phyloP scores from a whole-genome alignment of 106 monocot genomes.

The Acorus calamus region DNA sequence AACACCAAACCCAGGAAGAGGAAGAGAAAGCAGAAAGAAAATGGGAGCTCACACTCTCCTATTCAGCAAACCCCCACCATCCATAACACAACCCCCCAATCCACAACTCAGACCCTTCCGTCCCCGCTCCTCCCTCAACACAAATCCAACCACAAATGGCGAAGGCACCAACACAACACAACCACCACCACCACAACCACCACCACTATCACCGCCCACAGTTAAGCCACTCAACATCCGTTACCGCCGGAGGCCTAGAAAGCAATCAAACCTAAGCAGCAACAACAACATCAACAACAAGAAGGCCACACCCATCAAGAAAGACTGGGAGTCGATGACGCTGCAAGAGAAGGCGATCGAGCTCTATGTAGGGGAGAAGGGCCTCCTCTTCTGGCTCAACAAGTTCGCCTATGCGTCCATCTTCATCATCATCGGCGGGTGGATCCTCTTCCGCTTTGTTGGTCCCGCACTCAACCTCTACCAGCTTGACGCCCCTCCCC shows the following conservation, averaged over 20 bases:
- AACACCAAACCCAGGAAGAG: no score
- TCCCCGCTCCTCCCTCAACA: no score
- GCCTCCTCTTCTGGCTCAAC: slow-evolving; percentile 76
- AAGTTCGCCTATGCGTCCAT: slow-evolving; percentile 94
- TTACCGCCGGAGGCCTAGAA: slow-evolving; percentile 12
- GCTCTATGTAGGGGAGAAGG: slow-evolving; percentile 79
- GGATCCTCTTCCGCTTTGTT: slow-evolving; percentile 85
- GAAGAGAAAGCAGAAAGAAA: no score
- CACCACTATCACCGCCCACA: neutral
- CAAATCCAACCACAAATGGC: neutral
- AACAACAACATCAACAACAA: neutral
- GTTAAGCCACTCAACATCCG: slow-evolving; percentile 18
- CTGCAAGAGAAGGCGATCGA: slow-evolving; percentile 71
- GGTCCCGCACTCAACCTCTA: slow-evolving; percentile 78
- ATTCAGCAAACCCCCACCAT: no score
- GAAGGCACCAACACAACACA: neutral
- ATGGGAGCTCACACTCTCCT: no score
- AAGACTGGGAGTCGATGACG: slow-evolving; percentile 78
- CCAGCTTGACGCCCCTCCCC: slow-evolving; percentile 58
- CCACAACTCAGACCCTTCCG: no score
- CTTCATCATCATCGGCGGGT: slow-evolving; percentile 59
- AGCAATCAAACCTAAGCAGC: slow-evolving; percentile 9
- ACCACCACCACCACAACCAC: neutral
- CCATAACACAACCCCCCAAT: no score
- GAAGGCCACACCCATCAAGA: slow-evolving; percentile 7